Base-by-base conservation (phyloP, 2,329 filamentous ascomycete genomes). In the Diaporthe sp. region DNA sequence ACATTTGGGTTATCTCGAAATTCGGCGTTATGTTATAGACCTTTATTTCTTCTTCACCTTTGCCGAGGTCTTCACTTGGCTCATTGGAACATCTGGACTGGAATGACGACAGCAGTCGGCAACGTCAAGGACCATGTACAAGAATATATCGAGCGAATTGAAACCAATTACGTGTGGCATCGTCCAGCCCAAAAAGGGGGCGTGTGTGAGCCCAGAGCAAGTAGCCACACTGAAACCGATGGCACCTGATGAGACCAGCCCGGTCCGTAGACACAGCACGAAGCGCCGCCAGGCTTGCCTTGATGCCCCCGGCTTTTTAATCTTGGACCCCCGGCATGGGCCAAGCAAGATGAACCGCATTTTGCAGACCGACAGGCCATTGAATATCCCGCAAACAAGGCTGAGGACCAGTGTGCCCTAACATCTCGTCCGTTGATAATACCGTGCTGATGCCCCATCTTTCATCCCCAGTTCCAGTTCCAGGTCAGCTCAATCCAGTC, bases 191-290 rank as follows among this genome's bases (percentile, higher is more conserved):
- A 42, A 53, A 47, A 70, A 70, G 10, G 47, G 65, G 49, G 49
- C 58, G 31, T 31, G 65, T 55, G n/a, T 49, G 61, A 65, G 42
- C 39, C 42, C 42, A 42, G 42, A 55, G 49, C 49, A 42, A 70
- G 65, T 51, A 28, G 49, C 15, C 34, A 42, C 65, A 70, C 65
- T 70, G 49, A 70, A 70, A 70, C 65, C 65, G 65, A 55, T 70
- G 65, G 34, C 65, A 70, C 65, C 47, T 55, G 65, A 55, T 70
- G 65, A 68, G 47, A 68, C 65, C 65, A 68, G 47, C 31, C 47
- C 47, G 22, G 49, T 22, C n/a, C 34, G 42, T 34, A 31, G 7
- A 20, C 17, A 44, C 39, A 42, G 58, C 58, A 39, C 17, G 22
- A 34, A 31, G 61, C 42, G 31, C 25, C 28, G 61, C 42, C 61